A percentile compares a stretch with the other conserved stretches of the same genome.
Evolutionary conservation across 164 flowering plant species (phyloP).

Genomic region (Akebia trifoliata): DNA sequence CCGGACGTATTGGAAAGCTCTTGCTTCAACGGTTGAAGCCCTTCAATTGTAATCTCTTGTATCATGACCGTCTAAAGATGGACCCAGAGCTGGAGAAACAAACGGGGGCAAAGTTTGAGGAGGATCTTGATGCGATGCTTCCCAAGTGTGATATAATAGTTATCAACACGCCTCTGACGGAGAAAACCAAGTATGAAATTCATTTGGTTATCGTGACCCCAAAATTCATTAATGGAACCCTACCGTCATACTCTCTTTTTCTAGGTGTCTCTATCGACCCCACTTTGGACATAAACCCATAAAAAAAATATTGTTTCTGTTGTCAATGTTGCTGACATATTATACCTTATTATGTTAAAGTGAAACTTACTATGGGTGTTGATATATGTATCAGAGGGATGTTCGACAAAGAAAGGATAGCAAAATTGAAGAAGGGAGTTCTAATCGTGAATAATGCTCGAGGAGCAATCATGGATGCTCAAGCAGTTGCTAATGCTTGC

Average conservation of each 20-base stretch:
- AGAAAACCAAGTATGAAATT: conserved; percentile 72
- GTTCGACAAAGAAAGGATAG: conserved; percentile 80
- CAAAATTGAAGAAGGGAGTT: conserved; percentile 92
- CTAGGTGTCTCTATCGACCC: no score
- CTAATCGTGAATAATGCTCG: conserved; percentile 95
- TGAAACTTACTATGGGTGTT: conserved; percentile 3
- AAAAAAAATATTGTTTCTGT: no score
- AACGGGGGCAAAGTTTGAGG: conserved; percentile 80
- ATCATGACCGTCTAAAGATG: conserved; percentile 84
- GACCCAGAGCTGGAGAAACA: conserved; percentile 67
- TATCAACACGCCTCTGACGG: conserved; percentile 88
- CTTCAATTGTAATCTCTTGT: conserved; percentile 88
- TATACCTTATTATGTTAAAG: not conserved
- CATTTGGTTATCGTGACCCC: not conserved
- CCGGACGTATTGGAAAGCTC: conserved; percentile 90
- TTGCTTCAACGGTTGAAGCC: conserved; percentile 91
- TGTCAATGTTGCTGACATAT: not conserved
- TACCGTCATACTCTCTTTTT: no score
- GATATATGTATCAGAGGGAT: conserved; percentile 54
- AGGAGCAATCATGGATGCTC: conserved; percentile 97
- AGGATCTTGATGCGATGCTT: conserved; percentile 89
- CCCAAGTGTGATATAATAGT: conserved; percentile 91
- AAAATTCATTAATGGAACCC: no score
- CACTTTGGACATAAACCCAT: no score
- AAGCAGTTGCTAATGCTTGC: conserved; percentile 94